Percentiles rank a stretch among this genome's conserved stretches.
phyloP scores from a whole-genome alignment of 2,329 filamentous ascomycete species.

The Truncatella angustata region DNA sequence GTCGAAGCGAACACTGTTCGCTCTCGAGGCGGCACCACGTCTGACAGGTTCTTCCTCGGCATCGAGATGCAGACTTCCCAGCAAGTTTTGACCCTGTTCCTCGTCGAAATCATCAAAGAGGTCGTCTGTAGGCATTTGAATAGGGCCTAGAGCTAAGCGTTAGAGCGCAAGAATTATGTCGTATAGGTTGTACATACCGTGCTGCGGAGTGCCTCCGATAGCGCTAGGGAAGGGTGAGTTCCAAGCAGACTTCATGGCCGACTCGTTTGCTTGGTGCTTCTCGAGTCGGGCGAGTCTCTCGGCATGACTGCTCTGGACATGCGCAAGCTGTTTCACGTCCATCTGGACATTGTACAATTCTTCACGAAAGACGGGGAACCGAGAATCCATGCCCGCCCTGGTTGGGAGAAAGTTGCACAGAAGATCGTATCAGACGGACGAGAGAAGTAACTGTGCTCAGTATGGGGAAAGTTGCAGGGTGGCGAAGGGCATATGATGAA shows the following conservation, averaged over 20 bases:
- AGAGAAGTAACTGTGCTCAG: too few relatives aligned
- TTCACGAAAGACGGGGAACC: conserved; percentile 59
- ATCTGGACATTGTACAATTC: conserved; percentile 68
- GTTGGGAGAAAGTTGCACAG: background rate
- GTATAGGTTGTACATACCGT: conserved; percentile 59
- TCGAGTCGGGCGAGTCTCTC: conserved; percentile 62
- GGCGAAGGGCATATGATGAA: too few relatives aligned
- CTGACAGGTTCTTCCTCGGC: conserved; percentile 83
- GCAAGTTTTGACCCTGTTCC: conserved; percentile 76
- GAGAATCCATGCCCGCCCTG: conserved; percentile 59
- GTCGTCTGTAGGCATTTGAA: conserved; percentile 77
- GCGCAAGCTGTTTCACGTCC: conserved; percentile 67
- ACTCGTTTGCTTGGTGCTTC: conserved; percentile 66
- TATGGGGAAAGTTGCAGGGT: too few relatives aligned
- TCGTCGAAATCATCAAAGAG: conserved; percentile 91
- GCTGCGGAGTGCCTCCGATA: conserved; percentile 77
- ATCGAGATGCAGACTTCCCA: conserved; percentile 81
- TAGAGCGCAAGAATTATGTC: conserved; percentile 16
- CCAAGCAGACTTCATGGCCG: conserved; percentile 82
- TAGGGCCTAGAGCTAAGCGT: conserved; percentile 56
- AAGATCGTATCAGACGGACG: background rate
- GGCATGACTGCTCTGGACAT: conserved; percentile 59
- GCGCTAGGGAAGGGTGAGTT: conserved; percentile 89
- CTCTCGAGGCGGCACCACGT: conserved; percentile 82
- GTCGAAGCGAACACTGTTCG: conserved; percentile 96